Percentiles rank a stretch among this genome's conserved stretches.
Evolutionary conservation across 73 alveolate species (phyloP).

Genomic region (Symbiodinium natans): DNA sequence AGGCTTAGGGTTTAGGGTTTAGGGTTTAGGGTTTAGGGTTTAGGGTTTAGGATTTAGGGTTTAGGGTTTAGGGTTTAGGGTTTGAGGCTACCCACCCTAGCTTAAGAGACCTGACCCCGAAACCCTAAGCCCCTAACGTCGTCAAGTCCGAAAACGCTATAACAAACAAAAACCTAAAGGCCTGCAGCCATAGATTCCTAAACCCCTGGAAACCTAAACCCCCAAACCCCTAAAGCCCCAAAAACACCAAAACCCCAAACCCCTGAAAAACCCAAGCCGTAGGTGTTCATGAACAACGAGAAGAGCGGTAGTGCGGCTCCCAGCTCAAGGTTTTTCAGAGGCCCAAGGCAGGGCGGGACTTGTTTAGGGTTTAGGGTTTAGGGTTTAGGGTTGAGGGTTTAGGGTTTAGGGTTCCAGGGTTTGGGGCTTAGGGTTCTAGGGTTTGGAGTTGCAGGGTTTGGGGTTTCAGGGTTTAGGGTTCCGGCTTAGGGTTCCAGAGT

Average conservation of each 20-base stretch:
- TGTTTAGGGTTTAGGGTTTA: not conserved
- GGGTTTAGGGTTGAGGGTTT: too few species aligned
- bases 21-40: not conserved
- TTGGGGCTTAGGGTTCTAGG: too few species aligned
- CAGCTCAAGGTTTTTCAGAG: too few species aligned
- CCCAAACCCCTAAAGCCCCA: not conserved
- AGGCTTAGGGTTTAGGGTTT: not conserved
- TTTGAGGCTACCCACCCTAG: too few species aligned
- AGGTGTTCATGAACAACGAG: slow-evolving; percentile 84
- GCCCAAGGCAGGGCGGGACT: not conserved
- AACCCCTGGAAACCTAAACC: not conserved
- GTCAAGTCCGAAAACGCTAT: too few species aligned
- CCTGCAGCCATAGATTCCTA: not conserved
- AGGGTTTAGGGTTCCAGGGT: too few species aligned
- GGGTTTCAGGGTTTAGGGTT: too few species aligned
- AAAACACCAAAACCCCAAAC: not conserved
- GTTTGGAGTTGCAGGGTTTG: too few species aligned
- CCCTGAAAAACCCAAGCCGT: not conserved
- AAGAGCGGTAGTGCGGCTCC: slow-evolving; percentile 45
- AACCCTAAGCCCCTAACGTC: too few species aligned
- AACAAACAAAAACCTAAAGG: too few species aligned
- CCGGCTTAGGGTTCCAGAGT: too few species aligned
- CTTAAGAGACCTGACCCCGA: too few species aligned
- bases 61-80: not conserved
- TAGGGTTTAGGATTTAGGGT: not conserved